phyloP scores from a whole-genome alignment of 805 yeast genomes.

The Candida sanyiensis region DNA sequence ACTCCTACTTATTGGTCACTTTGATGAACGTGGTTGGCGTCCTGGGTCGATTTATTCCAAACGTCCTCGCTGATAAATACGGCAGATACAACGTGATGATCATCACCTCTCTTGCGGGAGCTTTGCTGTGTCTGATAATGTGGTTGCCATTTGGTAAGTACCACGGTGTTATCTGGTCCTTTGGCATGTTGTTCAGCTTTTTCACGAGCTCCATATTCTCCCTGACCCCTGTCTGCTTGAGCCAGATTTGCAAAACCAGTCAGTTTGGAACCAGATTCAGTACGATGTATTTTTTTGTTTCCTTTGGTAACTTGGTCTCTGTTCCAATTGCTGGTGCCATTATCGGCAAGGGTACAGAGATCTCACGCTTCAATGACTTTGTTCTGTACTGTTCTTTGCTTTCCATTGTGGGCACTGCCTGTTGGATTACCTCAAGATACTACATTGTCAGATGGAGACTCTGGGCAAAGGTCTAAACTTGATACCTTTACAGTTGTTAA shows the following conservation, averaged over 20 bases:
- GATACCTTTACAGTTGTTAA: too few relatives aligned
- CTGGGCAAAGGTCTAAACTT: conserved; percentile 9
- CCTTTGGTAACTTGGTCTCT: conserved; percentile 43
- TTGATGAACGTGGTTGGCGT: conserved; percentile 32
- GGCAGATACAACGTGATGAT: conserved; percentile 46
- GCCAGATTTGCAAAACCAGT: conserved; percentile 47
- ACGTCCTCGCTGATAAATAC: conserved; percentile 30
- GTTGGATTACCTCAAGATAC: conserved; percentile 12
- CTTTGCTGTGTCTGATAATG: conserved; percentile 29
- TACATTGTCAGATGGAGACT: conserved; percentile 13
- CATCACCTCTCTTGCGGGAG: conserved; percentile 27
- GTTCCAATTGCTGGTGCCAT: conserved; percentile 47
- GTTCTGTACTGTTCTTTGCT: conserved; percentile 22
- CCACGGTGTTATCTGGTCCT: conserved; percentile 28
- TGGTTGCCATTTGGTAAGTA: conserved; percentile 36
- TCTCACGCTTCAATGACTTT: conserved; percentile 18
- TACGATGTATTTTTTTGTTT: conserved; percentile 51
- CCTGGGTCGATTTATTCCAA: conserved; percentile 31
- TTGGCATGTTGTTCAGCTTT: conserved; percentile 45
- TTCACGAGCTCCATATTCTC: conserved; percentile 42
- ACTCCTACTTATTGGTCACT: conserved; percentile 37
- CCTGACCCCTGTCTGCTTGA: conserved; percentile 38
- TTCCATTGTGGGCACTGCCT: conserved; percentile 8
- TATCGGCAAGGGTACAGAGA: conserved; percentile 32
- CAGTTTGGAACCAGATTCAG: conserved; percentile 48